Evolutionary conservation across 257 asterid genomes (phyloP).

Genomic region (Lycium ferocissimum): DNA sequence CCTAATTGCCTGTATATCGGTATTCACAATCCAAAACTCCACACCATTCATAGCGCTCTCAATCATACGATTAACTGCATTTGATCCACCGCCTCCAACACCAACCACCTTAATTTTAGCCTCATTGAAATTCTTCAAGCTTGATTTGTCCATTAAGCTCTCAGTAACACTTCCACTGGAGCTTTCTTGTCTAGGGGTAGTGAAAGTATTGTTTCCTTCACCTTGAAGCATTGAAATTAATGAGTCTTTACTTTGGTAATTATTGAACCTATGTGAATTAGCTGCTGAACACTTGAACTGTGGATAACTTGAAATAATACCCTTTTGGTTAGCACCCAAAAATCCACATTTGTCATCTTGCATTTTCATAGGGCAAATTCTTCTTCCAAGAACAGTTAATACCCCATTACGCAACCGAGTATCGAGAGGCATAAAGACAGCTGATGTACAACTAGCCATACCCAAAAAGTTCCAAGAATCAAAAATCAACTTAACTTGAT

Average conservation of each 20-base stretch:
- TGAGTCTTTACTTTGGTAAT: slow-evolving; percentile 66
- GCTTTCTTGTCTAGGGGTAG: slow-evolving; percentile 59
- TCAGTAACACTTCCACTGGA: slow-evolving; percentile 60
- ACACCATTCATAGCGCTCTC: slow-evolving; percentile 91
- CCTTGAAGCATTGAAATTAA: slow-evolving; percentile 85
- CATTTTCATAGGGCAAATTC: slow-evolving; percentile 56
- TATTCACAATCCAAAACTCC: slow-evolving; percentile 95
- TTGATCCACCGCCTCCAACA: slow-evolving; percentile 97
- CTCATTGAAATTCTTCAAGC: slow-evolving; percentile 61
- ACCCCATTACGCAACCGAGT: slow-evolving; percentile 53
- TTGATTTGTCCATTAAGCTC: slow-evolving; percentile 54
- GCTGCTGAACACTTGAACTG: slow-evolving; percentile 59
- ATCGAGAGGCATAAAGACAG: slow-evolving; percentile 63
- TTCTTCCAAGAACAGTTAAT: slow-evolving; percentile 53
- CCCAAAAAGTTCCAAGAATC: not conserved
- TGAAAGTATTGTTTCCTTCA: slow-evolving; percentile 50
- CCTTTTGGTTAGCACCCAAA: slow-evolving; percentile 44
- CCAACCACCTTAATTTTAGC: slow-evolving; percentile 97
- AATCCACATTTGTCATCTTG: slow-evolving; percentile 53
- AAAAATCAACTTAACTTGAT: not conserved
- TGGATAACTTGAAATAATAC: slow-evolving; percentile 42
- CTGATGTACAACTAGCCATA: slow-evolving; percentile 71
- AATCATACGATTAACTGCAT: slow-evolving; percentile 97
- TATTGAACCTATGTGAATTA: slow-evolving; percentile 53
- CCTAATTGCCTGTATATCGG: slow-evolving; percentile 90